Evolutionary conservation across 257 asterid genomes (phyloP).

Genomic region (Ocimum tenuiflorum): DNA sequence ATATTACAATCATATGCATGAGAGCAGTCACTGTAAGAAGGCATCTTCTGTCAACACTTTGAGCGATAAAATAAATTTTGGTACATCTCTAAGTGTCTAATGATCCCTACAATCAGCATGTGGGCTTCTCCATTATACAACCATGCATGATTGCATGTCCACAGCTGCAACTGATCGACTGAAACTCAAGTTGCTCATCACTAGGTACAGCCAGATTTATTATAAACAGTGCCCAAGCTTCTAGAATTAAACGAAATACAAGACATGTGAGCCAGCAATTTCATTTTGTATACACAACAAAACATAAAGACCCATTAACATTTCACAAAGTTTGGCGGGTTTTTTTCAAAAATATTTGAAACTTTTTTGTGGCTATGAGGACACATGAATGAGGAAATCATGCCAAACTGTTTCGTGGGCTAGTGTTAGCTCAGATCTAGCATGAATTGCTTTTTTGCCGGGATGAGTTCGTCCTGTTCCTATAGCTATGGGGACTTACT

Average conservation of each 20-base stretch:
- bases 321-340: slow-evolving; percentile 23
- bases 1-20: background rate
- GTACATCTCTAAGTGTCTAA: slow-evolving; percentile 18
- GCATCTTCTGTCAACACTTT: background rate
- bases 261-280: background rate
- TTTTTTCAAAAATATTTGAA: slow-evolving; percentile 16
- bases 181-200: background rate
- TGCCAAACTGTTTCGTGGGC: slow-evolving; percentile 20
- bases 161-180: background rate
- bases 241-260: background rate
- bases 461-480: background rate
- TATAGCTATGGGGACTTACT: no score
- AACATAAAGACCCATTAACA: background rate
- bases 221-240: no score
- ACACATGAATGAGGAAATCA: slow-evolving; percentile 13
- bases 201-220: background rate
- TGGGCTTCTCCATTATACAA: slow-evolving; percentile 32
- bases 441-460: slow-evolving; percentile 21
- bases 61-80: background rate
- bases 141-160: slow-evolving; percentile 31
- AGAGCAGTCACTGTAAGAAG: background rate
- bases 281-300: background rate
- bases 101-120: slow-evolving; percentile 31
- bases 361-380: slow-evolving; percentile 13
- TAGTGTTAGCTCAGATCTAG: slow-evolving; percentile 19